Evolutionary conservation across 148 eudicot genomes (phyloP), one percentile per base, ranked within the genome.

Genomic region (Linanthus parryae): DNA sequence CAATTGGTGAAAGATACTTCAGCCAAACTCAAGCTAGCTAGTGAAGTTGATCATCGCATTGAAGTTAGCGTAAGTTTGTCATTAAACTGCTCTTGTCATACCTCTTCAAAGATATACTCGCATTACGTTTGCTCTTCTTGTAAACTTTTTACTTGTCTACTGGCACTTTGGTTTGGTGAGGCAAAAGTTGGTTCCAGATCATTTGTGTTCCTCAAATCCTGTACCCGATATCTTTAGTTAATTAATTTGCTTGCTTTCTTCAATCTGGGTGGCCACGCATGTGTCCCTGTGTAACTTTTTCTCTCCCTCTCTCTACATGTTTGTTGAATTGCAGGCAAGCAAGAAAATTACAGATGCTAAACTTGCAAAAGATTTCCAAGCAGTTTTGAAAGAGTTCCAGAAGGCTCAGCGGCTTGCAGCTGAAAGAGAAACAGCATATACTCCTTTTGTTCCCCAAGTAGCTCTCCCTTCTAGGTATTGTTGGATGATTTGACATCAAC

Each of bases 321-420:
- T 35, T 22, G 19, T 59, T 29, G 31, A 33, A 42, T 16, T 47
- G 66, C 66, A 68, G 72, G 58, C 67, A 8, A 56, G 48, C 56
- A 68, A 68, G 67, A 68, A 62, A 62, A 62, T 68, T 29, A 29
- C 66, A n/a, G 72, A 67, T 67, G 72, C 72, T 30, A 67, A 67
- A 38, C 72, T 67, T 55, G 72, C 72, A 23, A 68, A 62, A 56
- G 72, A 68, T 62, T 68, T 68, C 47, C 67, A 68, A 49, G 61
- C 67, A 31, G 72, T 68, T 56, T 40, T 68, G 26, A 61, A 61
- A 57, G 72, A 68, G 58, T 68, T 68, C 48, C 72, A 68, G 66
- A 67, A 67, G 61, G 66, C 72, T 1, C 72, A 67, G 24, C 51
- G 52, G 21, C 65, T 67, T 48, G 72, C 67, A 33, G 72, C 72